Evolutionary conservation across 441 rosid species (phyloP).

Genomic region (Bocquillonia castaneifolia): DNA sequence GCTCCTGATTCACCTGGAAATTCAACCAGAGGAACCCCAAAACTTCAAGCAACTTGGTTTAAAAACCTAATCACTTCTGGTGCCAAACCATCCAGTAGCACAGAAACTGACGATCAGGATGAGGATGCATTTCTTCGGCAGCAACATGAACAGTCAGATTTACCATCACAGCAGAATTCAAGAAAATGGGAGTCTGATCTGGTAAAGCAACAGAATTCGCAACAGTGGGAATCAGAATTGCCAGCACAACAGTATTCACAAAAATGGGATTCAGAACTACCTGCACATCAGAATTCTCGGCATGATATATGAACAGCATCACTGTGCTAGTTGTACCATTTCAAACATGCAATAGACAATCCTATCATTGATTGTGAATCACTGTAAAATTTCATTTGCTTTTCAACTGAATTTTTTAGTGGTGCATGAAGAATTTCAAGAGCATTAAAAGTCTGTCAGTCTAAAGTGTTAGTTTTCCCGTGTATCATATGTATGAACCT

Average conservation of each 20-base stretch:
- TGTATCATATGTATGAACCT: neutral
- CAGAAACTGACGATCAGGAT: slow-evolving; percentile 36
- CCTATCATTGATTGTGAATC: slow-evolving; percentile 34
- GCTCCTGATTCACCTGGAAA: slow-evolving; percentile 46
- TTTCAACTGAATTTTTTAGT: slow-evolving; percentile 12
- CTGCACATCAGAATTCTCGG: slow-evolving; percentile 24
- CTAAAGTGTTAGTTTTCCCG: neutral
- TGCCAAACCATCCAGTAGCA: slow-evolving; percentile 67
- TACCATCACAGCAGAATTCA: slow-evolving; percentile 22
- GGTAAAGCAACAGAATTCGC: slow-evolving; percentile 23
- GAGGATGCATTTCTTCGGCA: slow-evolving; percentile 25
- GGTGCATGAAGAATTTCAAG: neutral
- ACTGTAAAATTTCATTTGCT: slow-evolving; percentile 33
- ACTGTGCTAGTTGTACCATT: slow-evolving; percentile 12
- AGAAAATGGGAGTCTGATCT: slow-evolving; percentile 21
- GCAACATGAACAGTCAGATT: slow-evolving; percentile 22
- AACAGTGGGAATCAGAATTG: slow-evolving; percentile 13
- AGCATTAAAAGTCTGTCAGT: slow-evolving; percentile 3
- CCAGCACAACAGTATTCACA: slow-evolving; percentile 23
- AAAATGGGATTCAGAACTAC: neutral
- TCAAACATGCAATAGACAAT: slow-evolving; percentile 16
- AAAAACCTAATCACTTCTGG: slow-evolving; percentile 63
- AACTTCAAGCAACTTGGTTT: slow-evolving; percentile 75
- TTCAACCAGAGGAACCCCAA: slow-evolving; percentile 53
- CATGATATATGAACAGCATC: slow-evolving; percentile 28